A percentile compares a stretch with the other conserved stretches of the same genome.
phyloP scores from a whole-genome alignment of 306 rosid genomes.

The Phaseolus lunatus region DNA sequence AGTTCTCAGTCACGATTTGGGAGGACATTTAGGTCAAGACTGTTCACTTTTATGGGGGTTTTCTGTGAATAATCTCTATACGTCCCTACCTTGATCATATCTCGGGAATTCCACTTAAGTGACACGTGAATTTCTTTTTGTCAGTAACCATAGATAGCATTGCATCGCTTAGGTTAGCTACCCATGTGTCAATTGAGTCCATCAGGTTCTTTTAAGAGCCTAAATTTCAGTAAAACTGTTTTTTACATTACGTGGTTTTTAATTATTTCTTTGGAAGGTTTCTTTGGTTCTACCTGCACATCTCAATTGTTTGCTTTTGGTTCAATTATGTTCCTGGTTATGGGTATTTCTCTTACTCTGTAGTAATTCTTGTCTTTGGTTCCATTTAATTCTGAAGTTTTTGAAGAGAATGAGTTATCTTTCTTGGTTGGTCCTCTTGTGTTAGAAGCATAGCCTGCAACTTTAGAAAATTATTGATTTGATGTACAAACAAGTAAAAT shows the following conservation, averaged over 20 bases:
- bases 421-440: conserved; percentile 29
- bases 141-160: neutral
- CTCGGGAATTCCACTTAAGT: neutral
- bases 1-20: conserved; percentile 5
- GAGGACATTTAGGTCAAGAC: neutral
- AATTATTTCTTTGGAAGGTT: conserved; percentile 3
- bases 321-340: neutral
- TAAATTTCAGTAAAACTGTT: conserved; percentile 3
- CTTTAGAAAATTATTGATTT: neutral
- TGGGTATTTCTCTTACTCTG: neutral
- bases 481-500: neutral
- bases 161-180: neutral
- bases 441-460: neutral
- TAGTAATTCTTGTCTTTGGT: neutral
- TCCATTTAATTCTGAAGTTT: neutral
- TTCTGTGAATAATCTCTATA: neutral
- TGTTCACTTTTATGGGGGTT: neutral
- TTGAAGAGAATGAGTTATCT: neutral
- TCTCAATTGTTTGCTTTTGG: conserved; percentile 25
- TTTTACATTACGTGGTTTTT: neutral
- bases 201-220: conserved; percentile 4
- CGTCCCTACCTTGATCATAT: neutral
- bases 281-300: neutral
- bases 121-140: neutral
- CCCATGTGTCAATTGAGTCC: conserved; percentile 1